Conservation (phyloP, 176 grass and related monocot genomes). For the Triticum monococcum region DNA sequence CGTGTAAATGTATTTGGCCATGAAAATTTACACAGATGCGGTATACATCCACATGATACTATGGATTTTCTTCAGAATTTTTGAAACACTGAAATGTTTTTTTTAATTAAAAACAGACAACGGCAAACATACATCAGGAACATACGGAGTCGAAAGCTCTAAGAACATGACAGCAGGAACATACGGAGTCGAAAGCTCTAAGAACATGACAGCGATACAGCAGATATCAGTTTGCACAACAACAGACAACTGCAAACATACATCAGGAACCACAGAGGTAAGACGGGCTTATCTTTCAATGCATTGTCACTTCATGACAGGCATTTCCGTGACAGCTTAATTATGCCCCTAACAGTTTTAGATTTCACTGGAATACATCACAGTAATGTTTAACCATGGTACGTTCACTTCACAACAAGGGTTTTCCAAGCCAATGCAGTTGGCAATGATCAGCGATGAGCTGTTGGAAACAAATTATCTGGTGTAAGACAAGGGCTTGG, state of each 20-base stretch:
- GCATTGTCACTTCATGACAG: background rate
- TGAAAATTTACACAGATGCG: no score
- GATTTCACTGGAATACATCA: background rate
- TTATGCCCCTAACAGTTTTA: background rate
- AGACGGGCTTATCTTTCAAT: background rate
- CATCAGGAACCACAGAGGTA: background rate
- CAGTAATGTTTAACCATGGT: background rate
- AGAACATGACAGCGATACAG: background rate
- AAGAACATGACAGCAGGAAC: background rate
- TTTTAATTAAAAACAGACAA: no score
- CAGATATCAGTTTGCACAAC: background rate
- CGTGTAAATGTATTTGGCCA: no score
- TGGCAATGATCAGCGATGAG: background rate
- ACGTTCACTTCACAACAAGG: background rate
- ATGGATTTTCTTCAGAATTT: no score
- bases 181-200: background rate
- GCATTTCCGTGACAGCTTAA: background rate
- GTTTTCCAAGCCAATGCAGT: background rate
- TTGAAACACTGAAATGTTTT: no score
- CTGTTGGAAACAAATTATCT: constrained; percentile 8
- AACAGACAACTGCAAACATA: background rate
- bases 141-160: background rate
- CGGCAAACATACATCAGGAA: no score
- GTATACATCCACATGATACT: no score
- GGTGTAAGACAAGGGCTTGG: background rate